phyloP scores from a whole-genome alignment of 306 rosid genomes.

The Ormosia semicastrata region DNA sequence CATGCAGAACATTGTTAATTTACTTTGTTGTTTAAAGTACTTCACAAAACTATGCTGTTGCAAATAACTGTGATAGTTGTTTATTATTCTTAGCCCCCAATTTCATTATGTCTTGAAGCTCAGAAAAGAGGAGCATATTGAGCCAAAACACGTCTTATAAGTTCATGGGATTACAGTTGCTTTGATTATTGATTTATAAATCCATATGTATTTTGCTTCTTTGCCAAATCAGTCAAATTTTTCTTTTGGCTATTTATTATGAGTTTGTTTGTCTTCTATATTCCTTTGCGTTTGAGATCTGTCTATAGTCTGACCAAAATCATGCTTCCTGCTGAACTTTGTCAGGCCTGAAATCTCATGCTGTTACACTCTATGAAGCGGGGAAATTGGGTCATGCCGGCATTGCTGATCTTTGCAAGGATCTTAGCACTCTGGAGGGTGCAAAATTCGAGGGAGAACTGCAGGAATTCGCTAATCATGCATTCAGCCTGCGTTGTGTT shows the following conservation, averaged over 20 bases:
- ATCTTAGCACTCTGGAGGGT: conserved; percentile 89
- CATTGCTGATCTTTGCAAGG: conserved; percentile 92
- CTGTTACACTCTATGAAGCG: conserved; percentile 96
- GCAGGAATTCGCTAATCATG: conserved; percentile 98
- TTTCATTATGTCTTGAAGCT: not conserved
- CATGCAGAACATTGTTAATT: no score
- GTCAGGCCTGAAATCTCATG: conserved; percentile 96
- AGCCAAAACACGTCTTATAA: not conserved
- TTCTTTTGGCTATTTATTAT: not conserved
- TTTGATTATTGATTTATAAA: not conserved
- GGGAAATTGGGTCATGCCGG: conserved; percentile 93
- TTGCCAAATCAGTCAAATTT: not conserved
- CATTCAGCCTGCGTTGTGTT: conserved; percentile 92
- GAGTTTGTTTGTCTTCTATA: not conserved
- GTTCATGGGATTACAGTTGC: not conserved
- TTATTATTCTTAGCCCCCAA: not conserved
- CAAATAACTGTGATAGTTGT: not conserved
- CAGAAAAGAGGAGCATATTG: not conserved
- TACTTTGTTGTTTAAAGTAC: not conserved
- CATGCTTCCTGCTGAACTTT: conserved; percentile 16
- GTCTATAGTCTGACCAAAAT: conserved; percentile 11
- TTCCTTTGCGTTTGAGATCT: not conserved
- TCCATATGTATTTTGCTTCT: not conserved
- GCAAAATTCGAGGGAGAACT: conserved; percentile 95
- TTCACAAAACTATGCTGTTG: not conserved